A percentile compares a stretch with the other conserved stretches of the same genome.
phyloP scores from a whole-genome alignment of 202 grass and related monocot genomes.

The Dendrocalamus latiflorus region DNA sequence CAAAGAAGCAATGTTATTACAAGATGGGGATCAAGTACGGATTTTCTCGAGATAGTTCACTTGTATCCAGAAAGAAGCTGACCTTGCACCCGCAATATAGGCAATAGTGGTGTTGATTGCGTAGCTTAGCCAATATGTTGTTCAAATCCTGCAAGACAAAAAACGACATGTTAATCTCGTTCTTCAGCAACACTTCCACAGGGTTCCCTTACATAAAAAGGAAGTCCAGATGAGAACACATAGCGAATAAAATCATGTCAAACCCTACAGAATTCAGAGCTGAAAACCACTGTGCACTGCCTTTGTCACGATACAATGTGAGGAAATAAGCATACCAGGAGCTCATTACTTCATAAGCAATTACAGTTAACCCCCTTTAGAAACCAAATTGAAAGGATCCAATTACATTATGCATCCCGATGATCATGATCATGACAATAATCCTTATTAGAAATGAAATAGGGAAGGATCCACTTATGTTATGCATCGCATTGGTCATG shows the following conservation, averaged over 20 bases:
- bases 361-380: too few relatives aligned
- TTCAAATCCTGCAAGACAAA: conserved; percentile 58
- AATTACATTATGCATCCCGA: not conserved
- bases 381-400: not conserved
- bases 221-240: too few relatives aligned
- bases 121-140: conserved; percentile 62
- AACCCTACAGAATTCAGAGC: too few relatives aligned
- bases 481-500: not conserved
- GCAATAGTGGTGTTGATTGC: conserved; percentile 68
- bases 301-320: too few relatives aligned
- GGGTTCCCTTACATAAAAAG: too few relatives aligned
- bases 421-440: not conserved
- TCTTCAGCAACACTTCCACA: too few relatives aligned
- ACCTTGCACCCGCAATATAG: conserved; percentile 89
- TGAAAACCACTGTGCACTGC: too few relatives aligned
- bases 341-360: too few relatives aligned
- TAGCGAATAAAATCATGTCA: too few relatives aligned
- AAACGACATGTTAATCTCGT: conserved; percentile 11
- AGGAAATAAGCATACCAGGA: not conserved
- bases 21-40: not conserved
- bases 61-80: conserved; percentile 5
- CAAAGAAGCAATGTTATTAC: not conserved
- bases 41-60: not conserved
- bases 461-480: not conserved
- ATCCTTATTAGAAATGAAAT: not conserved